Evolutionary conservation across 805 yeast genomes (phyloP).

Genomic region (Cyberlindnera xishuangbannaensis): DNA sequence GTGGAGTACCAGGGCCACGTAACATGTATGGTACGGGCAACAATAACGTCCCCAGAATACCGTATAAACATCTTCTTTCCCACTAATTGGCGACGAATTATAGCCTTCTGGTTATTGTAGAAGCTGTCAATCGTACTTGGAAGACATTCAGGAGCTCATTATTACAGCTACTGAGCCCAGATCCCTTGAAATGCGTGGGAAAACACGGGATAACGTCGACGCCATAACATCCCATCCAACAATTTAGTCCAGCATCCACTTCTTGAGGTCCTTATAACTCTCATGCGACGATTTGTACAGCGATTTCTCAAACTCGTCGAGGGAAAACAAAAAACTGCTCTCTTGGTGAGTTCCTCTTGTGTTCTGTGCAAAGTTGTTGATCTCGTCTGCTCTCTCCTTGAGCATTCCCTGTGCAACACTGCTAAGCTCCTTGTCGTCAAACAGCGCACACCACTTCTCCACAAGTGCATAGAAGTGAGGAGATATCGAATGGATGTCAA

Average conservation of each 20-base stretch:
- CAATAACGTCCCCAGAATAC: too few species aligned
- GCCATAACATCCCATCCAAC: too few species aligned
- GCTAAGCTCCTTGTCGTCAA: constrained; percentile 58
- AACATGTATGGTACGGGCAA: too few species aligned
- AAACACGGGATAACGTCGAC: too few species aligned
- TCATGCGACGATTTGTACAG: constrained; percentile 50
- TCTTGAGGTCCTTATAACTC: constrained; percentile 38
- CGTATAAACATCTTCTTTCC: too few species aligned
- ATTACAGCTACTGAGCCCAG: too few species aligned
- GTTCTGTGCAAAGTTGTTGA: constrained; percentile 59
- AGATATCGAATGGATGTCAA: constrained; percentile 62
- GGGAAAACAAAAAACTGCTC: constrained; percentile 49
- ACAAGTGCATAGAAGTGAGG: constrained; percentile 67
- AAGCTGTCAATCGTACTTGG: too few species aligned
- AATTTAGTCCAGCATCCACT: constrained; percentile 33
- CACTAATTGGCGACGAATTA: too few species aligned
- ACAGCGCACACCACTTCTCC: constrained; percentile 72
- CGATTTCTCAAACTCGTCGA: constrained; percentile 73
- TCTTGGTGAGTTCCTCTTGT: constrained; percentile 36
- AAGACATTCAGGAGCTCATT: too few species aligned
- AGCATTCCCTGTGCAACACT: constrained; percentile 45
- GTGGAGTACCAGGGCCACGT: too few species aligned
- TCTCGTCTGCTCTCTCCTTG: constrained; percentile 59
- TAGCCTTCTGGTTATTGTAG: too few species aligned
- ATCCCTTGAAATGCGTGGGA: too few species aligned